Evolutionary conservation across 371 early-diverging fungal genomes (phyloP).

Genomic region (Rhizopus delemar): DNA sequence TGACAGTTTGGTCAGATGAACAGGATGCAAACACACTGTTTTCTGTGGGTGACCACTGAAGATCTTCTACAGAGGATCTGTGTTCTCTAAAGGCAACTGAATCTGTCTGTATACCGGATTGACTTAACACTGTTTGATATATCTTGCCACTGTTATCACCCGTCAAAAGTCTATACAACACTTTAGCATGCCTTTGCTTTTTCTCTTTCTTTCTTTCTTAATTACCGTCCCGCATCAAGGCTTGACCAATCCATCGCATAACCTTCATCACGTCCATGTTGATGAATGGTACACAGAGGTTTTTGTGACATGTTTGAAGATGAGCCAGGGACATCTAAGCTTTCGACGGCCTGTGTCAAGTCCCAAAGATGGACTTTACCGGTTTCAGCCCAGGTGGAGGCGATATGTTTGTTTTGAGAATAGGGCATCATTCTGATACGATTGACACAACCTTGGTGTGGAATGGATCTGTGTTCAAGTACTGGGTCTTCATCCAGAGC

Average conservation of each 20-base stretch:
- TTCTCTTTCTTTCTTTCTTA: not conserved
- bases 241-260: constrained; percentile 95
- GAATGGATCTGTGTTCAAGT: constrained; percentile 78
- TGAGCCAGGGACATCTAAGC: constrained; percentile 81
- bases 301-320: constrained; percentile 61
- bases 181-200: not conserved
- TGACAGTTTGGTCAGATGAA: constrained; percentile 87
- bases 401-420: constrained; percentile 62
- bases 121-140: constrained; percentile 72
- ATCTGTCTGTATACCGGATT: constrained; percentile 67
- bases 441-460: constrained; percentile 92
- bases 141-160: constrained; percentile 85
- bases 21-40: constrained; percentile 90
- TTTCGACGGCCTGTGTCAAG: constrained; percentile 66
- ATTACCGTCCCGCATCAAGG: constrained; percentile 62
- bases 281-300: constrained; percentile 78
- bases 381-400: constrained; percentile 93
- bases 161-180: constrained; percentile 69
- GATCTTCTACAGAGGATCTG: constrained; percentile 87
- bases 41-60: constrained; percentile 95
- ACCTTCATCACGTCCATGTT: constrained; percentile 85
- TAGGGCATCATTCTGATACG: constrained; percentile 80
- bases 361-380: constrained; percentile 94
- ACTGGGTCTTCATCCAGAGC: constrained; percentile 92
- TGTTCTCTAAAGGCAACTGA: constrained; percentile 81